Conservation (phyloP, 1,284 basidiomycete genomes). For the Fomitopsis palustris region DNA sequence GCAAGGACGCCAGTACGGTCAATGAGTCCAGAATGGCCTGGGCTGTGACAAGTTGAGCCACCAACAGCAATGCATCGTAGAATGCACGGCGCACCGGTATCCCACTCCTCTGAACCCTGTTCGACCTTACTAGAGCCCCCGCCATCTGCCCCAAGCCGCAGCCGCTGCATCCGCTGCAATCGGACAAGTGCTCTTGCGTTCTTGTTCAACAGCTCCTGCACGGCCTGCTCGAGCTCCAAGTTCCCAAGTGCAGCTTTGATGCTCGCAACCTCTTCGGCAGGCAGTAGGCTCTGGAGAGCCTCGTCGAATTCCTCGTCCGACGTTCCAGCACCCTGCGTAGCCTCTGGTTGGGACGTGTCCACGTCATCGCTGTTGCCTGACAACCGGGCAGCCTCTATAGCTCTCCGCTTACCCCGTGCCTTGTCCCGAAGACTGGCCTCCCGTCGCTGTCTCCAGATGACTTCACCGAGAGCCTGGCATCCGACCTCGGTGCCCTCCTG, state of each 20-base stretch:
- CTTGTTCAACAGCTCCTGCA: conserved; percentile 61
- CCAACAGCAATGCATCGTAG: background rate
- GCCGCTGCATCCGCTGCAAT: conserved; percentile 60
- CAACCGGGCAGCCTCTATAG: conserved; percentile 10
- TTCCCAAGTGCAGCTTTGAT: conserved; percentile 56
- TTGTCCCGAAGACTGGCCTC: conserved; percentile 21
- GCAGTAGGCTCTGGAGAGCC: conserved; percentile 50
- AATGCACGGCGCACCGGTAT: conserved; percentile 52
- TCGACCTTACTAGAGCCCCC: conserved; percentile 45
- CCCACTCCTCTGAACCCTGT: conserved; percentile 74
- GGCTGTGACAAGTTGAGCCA: conserved; percentile 39
- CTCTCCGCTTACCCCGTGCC: conserved; percentile 22
- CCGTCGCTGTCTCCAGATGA: conserved; percentile 39
- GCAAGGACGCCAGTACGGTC: conserved; percentile 60
- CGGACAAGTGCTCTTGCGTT: conserved; percentile 60
- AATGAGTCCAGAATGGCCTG: conserved; percentile 69
- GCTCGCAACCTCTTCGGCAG: conserved; percentile 46
- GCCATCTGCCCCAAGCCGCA: conserved; percentile 45
- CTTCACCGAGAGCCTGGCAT: conserved; percentile 51
- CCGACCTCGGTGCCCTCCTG: conserved; percentile 69
- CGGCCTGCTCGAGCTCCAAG: conserved; percentile 61
- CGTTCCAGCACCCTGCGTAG: background rate
- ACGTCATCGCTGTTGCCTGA: conserved; percentile 9
- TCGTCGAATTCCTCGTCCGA: conserved; percentile 21
- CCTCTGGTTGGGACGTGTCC: conserved; percentile 8